Conservation (phyloP, 352 stramenopile genomes). For the Globisporangium barbulae region DNA sequence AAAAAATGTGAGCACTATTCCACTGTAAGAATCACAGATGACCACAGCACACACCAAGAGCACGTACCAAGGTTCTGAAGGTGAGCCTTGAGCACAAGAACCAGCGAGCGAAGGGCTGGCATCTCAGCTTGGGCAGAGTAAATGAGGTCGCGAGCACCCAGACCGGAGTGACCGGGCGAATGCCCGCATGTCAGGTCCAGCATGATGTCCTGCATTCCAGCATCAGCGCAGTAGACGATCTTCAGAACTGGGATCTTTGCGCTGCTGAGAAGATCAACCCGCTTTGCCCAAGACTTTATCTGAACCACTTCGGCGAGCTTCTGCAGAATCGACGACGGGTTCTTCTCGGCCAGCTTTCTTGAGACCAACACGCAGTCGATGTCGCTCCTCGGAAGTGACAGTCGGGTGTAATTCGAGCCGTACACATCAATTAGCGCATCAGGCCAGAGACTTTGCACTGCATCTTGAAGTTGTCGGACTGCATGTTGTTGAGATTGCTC, state of each 20-base stretch:
- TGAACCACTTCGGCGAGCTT: constrained; percentile 84
- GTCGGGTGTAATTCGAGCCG: constrained; percentile 94
- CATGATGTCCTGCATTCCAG: constrained; percentile 44
- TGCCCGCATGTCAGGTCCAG: constrained; percentile 96
- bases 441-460: constrained; percentile 71
- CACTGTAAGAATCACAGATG: background rate
- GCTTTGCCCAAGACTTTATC: constrained; percentile 65
- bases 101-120: constrained; percentile 91
- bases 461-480: constrained; percentile 39
- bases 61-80: constrained; percentile 51
- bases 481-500: constrained; percentile 46
- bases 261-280: constrained; percentile 92
- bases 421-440: constrained; percentile 94
- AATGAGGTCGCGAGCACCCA: constrained; percentile 91
- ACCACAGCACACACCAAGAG: background rate
- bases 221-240: constrained; percentile 49
- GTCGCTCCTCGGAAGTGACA: constrained; percentile 94
- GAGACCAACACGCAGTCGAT: constrained; percentile 95
- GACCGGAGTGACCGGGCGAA: constrained; percentile 91
- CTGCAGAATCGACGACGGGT: constrained; percentile 88
- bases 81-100: constrained; percentile 93
- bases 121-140: constrained; percentile 88
- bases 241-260: constrained; percentile 97
- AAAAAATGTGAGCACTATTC: constrained; percentile 1
- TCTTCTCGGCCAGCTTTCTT: constrained; percentile 68